phyloP scores from a whole-genome alignment of 345 rosid species.

The Fremontodendron californicum region DNA sequence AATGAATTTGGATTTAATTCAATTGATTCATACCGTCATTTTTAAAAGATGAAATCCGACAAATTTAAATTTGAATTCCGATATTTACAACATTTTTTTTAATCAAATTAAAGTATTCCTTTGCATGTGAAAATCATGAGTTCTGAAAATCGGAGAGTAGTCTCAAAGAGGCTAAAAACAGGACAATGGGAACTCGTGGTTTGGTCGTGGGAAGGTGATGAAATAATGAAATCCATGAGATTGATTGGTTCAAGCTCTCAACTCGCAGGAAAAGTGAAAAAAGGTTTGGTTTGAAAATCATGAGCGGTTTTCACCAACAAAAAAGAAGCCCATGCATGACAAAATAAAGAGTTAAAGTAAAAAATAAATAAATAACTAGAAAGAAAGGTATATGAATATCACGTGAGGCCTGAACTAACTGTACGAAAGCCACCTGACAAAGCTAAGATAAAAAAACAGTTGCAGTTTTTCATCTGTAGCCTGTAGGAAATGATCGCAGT shows the following conservation, averaged over 20 bases:
- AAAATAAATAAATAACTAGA: no score
- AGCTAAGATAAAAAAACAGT: not conserved
- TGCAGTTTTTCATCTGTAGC: no score
- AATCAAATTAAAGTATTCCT: not conserved
- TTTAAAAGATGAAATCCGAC: no score
- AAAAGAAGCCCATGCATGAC: not conserved
- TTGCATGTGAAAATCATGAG: slow-evolving; percentile 1
- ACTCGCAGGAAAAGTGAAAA: not conserved
- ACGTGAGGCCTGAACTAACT: not conserved
- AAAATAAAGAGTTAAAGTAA: not conserved
- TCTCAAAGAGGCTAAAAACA: no score
- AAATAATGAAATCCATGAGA: not conserved
- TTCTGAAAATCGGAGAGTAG: not conserved
- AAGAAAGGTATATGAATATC: not conserved
- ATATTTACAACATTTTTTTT: no score
- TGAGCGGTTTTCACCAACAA: not conserved
- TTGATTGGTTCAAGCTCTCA: not conserved
- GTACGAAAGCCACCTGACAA: not conserved
- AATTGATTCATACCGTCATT: no score
- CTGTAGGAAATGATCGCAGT: no score
- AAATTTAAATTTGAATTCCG: no score
- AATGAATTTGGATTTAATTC: no score
- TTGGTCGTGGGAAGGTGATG: not conserved
- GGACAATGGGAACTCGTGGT: not conserved
- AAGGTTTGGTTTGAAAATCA: not conserved